A percentile compares a stretch with the other conserved stretches of the same genome.
phyloP scores from a whole-genome alignment of 78 protist genomes.

The Chrysochromulina tobinii region DNA sequence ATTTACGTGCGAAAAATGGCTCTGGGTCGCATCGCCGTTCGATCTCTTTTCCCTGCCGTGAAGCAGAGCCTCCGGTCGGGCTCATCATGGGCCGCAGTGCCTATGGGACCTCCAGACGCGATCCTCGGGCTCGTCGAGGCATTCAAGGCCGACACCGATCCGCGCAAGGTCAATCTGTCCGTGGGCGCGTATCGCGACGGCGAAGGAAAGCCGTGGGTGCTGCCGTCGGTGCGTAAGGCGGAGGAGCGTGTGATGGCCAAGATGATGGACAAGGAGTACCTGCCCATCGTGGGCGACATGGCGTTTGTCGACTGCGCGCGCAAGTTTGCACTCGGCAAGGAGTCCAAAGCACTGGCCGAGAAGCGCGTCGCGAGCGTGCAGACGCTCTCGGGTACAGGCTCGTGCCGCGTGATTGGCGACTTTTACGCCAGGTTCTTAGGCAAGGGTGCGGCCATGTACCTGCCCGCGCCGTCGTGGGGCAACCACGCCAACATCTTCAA shows the following conservation, averaged over 20 bases:
- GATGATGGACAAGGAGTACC: constrained; percentile 78
- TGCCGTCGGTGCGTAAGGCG: constrained; percentile 34
- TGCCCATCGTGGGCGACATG: constrained; percentile 82
- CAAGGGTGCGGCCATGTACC: constrained; percentile 49
- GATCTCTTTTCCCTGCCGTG: too few species aligned
- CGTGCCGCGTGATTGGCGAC: constrained; percentile 81
- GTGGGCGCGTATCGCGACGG: constrained; percentile 94
- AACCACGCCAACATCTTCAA: constrained; percentile 54
- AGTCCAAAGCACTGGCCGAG: constrained; percentile 6
- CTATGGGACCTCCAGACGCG: constrained; percentile 52
- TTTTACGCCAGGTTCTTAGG: constrained; percentile 63
- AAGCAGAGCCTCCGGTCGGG: too few species aligned
- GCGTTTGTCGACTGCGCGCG: constrained; percentile 63
- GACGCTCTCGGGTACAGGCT: constrained; percentile 96
- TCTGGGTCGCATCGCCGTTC: too few species aligned
- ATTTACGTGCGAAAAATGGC: too few species aligned
- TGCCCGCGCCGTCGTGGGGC: constrained; percentile 97
- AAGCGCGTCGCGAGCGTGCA: constrained; percentile 76
- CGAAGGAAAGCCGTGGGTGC: constrained; percentile 88
- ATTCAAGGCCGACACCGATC: constrained; percentile 50
- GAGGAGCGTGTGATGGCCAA: not conserved
- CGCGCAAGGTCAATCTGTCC: constrained; percentile 65
- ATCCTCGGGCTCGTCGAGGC: constrained; percentile 61
- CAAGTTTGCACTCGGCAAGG: constrained; percentile 65
- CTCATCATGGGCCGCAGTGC: not conserved